Evolutionary conservation across 1,139 yeast genomes (phyloP), one percentile per base, ranked within the genome.

Genomic region (Saccharomyces hybrid): DNA sequence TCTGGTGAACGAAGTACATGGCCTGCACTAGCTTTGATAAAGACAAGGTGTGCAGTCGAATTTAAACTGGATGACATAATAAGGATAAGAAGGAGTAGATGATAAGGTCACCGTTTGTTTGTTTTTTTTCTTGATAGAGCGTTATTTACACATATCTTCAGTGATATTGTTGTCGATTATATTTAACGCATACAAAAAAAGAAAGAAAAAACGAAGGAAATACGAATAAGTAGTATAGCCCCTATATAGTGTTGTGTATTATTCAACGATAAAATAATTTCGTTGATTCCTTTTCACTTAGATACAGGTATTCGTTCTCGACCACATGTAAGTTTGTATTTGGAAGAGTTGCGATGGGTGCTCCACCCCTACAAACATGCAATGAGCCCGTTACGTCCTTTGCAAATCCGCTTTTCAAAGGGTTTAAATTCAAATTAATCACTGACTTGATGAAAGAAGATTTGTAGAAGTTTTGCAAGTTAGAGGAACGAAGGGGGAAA

Each of bases 1-100:
- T 90, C 91, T 34, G 99, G 99, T 3, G 98, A 91, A 69, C 77
- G 87, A 60, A 86, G 96, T 51, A 90, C 91, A 0, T 93, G 99
- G 99, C 96, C 97, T 0, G 80, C 88, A 57, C 78, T 89, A 60
- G 89, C 97, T 0, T 75, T 91, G 48, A 75, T 95, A 47, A 85
- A 91, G 83, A 87, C 96, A 0, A 75, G 99, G 54, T 88, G 97
- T 65, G 83, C 93, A 1, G 86, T 91, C 55, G 99, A 93, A 72
- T 88, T 87, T 73, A 87, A 91, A 32, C 75, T 93, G 55, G 96
- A 91, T 68, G 89, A 86, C 42, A 67, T 69, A 9, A 67, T 68
- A 25, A 63, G 61, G 51, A 55, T 59, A 27, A 61, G 69, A 52
- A 78, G 69, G 71, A 78, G 58, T 78, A 66, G 71, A 78, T 57